These are phyloP conservation scores for Pulveroboletus frians DNA, from an alignment of 768 basidiomycete species.

Conservation along the genomic window DNA sequence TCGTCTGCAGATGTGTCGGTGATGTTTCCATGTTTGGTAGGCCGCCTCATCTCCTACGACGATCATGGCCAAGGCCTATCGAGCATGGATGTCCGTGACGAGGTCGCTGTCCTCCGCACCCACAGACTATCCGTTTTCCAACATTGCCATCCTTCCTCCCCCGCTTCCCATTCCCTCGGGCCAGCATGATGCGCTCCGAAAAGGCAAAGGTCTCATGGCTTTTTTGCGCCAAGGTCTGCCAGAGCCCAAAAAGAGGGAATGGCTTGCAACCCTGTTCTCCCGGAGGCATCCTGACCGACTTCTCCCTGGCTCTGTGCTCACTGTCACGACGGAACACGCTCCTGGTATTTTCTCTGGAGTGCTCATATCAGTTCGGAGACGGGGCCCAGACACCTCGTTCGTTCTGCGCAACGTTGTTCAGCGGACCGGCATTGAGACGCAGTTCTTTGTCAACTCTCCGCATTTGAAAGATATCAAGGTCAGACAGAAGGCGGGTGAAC, in stretches of 20 bases:
- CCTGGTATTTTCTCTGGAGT: constrained; percentile 87
- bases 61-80: constrained; percentile 6
- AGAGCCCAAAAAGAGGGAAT: constrained; percentile 61
- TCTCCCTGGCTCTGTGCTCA: constrained; percentile 80
- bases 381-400: constrained; percentile 86
- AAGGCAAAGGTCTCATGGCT: constrained; percentile 77
- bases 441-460: constrained; percentile 82
- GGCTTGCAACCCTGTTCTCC: constrained; percentile 68
- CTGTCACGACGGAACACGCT: constrained; percentile 70
- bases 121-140: constrained; percentile 65
- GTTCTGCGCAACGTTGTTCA: constrained; percentile 85
- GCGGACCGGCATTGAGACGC: constrained; percentile 90
- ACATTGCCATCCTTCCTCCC: constrained; percentile 52
- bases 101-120: constrained; percentile 24
- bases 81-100: constrained; percentile 8
- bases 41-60: background rate
- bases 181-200: constrained; percentile 43
- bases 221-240: constrained; percentile 63
- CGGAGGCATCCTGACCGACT: constrained; percentile 63
- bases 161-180: constrained; percentile 34
- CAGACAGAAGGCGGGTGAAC: constrained; percentile 51
- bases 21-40: background rate
- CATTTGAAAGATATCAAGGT: constrained; percentile 84
- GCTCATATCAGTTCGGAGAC: constrained; percentile 73
- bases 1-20: no score